Evolutionary conservation across 2,329 filamentous ascomycete genomes (phyloP), one percentile per base, ranked within the genome.

Genomic region (Epichloe glyceriae): DNA sequence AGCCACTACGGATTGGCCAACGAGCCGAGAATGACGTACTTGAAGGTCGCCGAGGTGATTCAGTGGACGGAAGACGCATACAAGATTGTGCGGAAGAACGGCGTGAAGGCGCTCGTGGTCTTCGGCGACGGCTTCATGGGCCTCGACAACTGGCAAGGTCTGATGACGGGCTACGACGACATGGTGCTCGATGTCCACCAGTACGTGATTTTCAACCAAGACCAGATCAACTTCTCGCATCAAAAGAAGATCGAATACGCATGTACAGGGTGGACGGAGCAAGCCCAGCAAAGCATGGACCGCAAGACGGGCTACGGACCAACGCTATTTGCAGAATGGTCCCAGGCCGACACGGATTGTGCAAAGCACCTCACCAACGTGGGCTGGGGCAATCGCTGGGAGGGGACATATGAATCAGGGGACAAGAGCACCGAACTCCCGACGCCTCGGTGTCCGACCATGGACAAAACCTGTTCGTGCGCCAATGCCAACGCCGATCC

Each of bases 51-150:
- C 33, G 75, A 76, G 4, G 90, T 98, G 0, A 71, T 93, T 4
- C 68, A 75, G 47, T 98, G 93, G 93, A 94, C 88, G 0, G 71
- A 78, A 51, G 73, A 82, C 30, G 89, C 87, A 10, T 85, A 87
- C 57, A 70, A 76, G 11, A 69, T 88, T 10, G 80, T 96, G 42
- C 85, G 86, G 47, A 73, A 73, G 39, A 95, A 95, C 69, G 88
- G 88, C 34, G 73, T 94, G 57, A 73, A 73, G 46, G 80, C 84
- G 35, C 72, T 80, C 39, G 70, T 97, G 51, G 83, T 94, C 39
- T 93, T 98, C 61, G 91, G 90, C 50, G 93, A 98, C 67, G 93
- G 93, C 22, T 98, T 98, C 73, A 80, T 94, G 70, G 91, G 91
- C 11, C 78, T 97, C 4, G 75, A 77, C 57, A 91, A 94, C 62